phyloP scores from a whole-genome alignment of 306 rosid genomes.

The Citrullus colocynthis region DNA sequence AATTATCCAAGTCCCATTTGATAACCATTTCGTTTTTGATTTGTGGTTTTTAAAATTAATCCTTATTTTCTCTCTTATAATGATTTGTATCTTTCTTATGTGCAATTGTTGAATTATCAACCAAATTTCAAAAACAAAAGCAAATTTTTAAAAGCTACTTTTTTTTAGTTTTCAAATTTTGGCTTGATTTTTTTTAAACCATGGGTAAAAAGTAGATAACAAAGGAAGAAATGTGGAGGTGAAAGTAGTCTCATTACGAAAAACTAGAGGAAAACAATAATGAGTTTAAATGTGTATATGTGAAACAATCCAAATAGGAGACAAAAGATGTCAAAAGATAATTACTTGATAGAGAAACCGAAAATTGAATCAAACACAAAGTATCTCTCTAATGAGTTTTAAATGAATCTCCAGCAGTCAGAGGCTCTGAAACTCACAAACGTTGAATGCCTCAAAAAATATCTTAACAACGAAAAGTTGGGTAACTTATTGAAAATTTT shows the following conservation, averaged over 20 bases:
- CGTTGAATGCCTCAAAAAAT: constrained; percentile 5
- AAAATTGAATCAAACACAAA: neutral
- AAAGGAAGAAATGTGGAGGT: too few relatives aligned
- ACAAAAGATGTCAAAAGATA: neutral
- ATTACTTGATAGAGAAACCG: neutral
- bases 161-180: too few relatives aligned
- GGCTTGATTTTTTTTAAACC: too few relatives aligned
- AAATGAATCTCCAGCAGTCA: neutral
- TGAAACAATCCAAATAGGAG: neutral
- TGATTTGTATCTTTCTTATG: too few relatives aligned
- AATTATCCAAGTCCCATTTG: too few relatives aligned
- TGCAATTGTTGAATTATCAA: too few relatives aligned
- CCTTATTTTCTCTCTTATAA: too few relatives aligned
- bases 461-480: neutral
- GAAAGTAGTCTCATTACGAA: neutral
- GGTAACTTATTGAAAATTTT: constrained; percentile 1
- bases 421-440: constrained; percentile 1
- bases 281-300: neutral
- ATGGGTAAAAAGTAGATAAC: too few relatives aligned
- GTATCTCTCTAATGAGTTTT: neutral
- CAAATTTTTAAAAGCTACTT: too few relatives aligned
- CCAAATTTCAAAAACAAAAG: too few relatives aligned
- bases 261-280: neutral
- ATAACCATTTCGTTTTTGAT: too few relatives aligned
- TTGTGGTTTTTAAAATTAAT: too few relatives aligned